Conservation (phyloP, 257 asterid genomes). For the Coffea eugenioides region DNA sequence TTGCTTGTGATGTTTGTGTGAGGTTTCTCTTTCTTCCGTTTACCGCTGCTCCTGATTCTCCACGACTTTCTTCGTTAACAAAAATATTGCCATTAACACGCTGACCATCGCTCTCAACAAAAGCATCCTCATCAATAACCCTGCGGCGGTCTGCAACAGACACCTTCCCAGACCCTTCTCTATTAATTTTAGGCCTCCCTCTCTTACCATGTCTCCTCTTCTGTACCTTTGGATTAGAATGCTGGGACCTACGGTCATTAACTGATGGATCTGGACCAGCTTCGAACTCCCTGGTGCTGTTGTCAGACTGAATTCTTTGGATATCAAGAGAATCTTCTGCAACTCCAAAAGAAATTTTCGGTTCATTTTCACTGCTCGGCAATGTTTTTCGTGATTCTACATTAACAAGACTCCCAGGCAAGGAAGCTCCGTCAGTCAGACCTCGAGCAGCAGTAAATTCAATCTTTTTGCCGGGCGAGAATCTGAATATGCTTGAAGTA, state of each 20-base stretch:
- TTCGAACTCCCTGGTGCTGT: slow-evolving; percentile 40
- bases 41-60: slow-evolving; percentile 49
- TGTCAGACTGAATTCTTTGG: slow-evolving; percentile 43
- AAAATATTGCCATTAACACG: slow-evolving; percentile 44
- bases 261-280: slow-evolving; percentile 44
- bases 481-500: slow-evolving; percentile 68
- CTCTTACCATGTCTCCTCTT: slow-evolving; percentile 35
- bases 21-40: slow-evolving; percentile 64
- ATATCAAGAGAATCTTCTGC: slow-evolving; percentile 58
- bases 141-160: slow-evolving; percentile 33
- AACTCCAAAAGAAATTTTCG: slow-evolving; percentile 39
- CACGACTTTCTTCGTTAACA: slow-evolving; percentile 52
- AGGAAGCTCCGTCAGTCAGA: slow-evolving; percentile 31
- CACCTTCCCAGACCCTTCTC: slow-evolving; percentile 39
- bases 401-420: slow-evolving; percentile 20
- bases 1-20: slow-evolving; percentile 41
- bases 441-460: slow-evolving; percentile 47
- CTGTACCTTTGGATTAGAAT: slow-evolving; percentile 34
- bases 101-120: slow-evolving; percentile 22
- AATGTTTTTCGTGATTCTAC: slow-evolving; percentile 32
- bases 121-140: slow-evolving; percentile 15
- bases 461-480: slow-evolving; percentile 73
- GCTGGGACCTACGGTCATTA: slow-evolving; percentile 48
- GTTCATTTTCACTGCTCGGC: slow-evolving; percentile 41
- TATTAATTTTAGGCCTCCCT: slow-evolving; percentile 37